Evolutionary conservation across 179 eudicot genomes (phyloP).

Genomic region (Vitellaria paradoxa): DNA sequence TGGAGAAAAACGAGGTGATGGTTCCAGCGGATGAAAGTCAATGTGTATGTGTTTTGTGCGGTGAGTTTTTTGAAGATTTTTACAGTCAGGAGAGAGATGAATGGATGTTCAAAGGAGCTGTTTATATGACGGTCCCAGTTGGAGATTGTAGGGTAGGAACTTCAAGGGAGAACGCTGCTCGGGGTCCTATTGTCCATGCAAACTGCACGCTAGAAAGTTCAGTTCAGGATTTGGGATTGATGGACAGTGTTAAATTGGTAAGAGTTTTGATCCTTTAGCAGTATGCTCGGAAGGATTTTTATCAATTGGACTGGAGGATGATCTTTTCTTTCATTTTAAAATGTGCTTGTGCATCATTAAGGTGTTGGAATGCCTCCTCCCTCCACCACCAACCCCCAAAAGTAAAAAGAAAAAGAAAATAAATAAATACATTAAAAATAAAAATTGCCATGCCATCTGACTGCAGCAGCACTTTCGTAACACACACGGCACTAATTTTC

Average conservation of each 20-base stretch:
- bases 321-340: neutral
- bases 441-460: too few relatives aligned
- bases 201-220: conserved; percentile 62
- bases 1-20: conserved; percentile 44
- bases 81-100: conserved; percentile 60
- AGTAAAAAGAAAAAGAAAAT: neutral
- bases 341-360: neutral
- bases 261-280: conserved; percentile 5
- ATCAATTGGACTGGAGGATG: neutral
- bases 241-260: conserved; percentile 50
- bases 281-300: neutral
- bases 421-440: neutral
- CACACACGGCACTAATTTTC: neutral
- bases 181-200: conserved; percentile 68
- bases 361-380: neutral
- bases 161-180: conserved; percentile 27
- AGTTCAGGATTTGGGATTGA: conserved; percentile 47
- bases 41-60: conserved; percentile 82
- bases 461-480: neutral
- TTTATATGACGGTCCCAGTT: conserved; percentile 46
- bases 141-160: conserved; percentile 27
- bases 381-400: too few relatives aligned
- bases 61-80: conserved; percentile 85
- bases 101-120: conserved; percentile 94
- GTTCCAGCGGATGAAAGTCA: conserved; percentile 94